phyloP scores from a whole-genome alignment of 495 filamentous ascomycete genomes.

The Choiromyces venosus region DNA sequence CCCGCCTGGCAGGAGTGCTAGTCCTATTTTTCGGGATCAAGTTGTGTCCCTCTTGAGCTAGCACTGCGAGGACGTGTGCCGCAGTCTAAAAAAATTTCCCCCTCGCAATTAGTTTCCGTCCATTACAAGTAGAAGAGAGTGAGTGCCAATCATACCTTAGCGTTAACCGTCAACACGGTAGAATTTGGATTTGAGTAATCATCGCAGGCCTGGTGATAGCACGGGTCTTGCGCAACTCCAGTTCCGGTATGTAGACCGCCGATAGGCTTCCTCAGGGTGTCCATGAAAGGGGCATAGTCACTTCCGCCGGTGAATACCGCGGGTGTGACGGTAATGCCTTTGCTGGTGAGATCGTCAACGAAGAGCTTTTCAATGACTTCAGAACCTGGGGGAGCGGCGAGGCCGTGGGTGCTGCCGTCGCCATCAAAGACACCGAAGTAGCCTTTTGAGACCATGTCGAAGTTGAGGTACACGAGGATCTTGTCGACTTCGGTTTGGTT shows the following conservation, averaged over 20 bases:
- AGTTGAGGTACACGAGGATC: slow-evolving; percentile 49
- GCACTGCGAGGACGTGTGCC: slow-evolving; percentile 45
- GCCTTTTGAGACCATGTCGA: slow-evolving; percentile 47
- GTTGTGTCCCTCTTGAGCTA: slow-evolving; percentile 44
- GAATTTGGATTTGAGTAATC: slow-evolving; percentile 45
- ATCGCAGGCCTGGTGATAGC: slow-evolving; percentile 49
- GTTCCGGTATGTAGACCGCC: slow-evolving; percentile 48
- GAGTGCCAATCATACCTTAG: slow-evolving; percentile 29
- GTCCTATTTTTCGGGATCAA: slow-evolving; percentile 44
- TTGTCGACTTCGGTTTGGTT: slow-evolving; percentile 42
- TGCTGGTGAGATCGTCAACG: slow-evolving; percentile 40
- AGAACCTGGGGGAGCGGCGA: slow-evolving; percentile 41
- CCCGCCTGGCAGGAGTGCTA: not conserved
- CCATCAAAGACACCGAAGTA: slow-evolving; percentile 46
- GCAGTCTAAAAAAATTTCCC: slow-evolving; percentile 39
- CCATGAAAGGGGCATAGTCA: slow-evolving; percentile 48
- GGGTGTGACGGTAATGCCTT: slow-evolving; percentile 42
- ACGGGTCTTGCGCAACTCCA: slow-evolving; percentile 45
- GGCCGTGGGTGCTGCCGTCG: slow-evolving; percentile 43
- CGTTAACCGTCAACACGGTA: slow-evolving; percentile 45
- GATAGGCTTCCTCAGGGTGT: slow-evolving; percentile 42
- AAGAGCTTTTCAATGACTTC: slow-evolving; percentile 44
- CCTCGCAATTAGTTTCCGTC: not conserved
- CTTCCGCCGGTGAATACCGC: slow-evolving; percentile 45
- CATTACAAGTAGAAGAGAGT: not conserved